Evolutionary conservation across 225 moss, liverwort and hornwort genomes (phyloP), one percentile per base, ranked within the genome.

Genomic region (Asterella californica): DNA sequence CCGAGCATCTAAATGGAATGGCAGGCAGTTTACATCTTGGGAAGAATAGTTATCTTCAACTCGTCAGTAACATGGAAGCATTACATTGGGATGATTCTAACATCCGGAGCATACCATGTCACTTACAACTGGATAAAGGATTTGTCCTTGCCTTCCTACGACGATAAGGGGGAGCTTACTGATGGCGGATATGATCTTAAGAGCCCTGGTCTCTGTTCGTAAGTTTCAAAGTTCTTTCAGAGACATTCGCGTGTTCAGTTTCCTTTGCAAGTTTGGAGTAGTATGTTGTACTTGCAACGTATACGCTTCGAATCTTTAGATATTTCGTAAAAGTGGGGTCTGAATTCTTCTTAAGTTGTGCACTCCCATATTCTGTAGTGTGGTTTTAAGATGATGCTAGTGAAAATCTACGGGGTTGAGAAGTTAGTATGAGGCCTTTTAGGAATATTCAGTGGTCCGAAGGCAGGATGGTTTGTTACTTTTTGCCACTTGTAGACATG

Each of bases 141-240:
- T 75, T 87, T 97, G 88, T 91, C 97, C 55, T 83, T 80, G 83
- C 92, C 91, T 37, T 79, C 82, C 50, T 70, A 90, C 21, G 88
- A 91, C 75, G 93, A 89, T 17, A 53, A 86, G 9, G 92, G 92
- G 14, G 97, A 94, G 84, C 92, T 97, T 33, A 49, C 90, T 61
- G 94, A 97, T 77, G 97, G 97, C 0, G 97, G 97, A 64, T 90
- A 87, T 42, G 97, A 97, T 78, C 91, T 97, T 91, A 97, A 38
- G 59, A 85, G 85, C n/a, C 92, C 93, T 4, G 94, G 94, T 15
- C 62, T 94, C 79, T 91, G 79, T 50, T 83, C 79, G 86, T 88
- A 82, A 33, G 83, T 70, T 81, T 32, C 53, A 36, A 49, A 25
- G 14, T 2, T 32, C 45, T 15, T 38, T 50, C 32, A 17, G 11